These are phyloP conservation scores for Lepiota subincarnata DNA, from an alignment of 768 basidiomycete species.

Conservation along the genomic window DNA sequence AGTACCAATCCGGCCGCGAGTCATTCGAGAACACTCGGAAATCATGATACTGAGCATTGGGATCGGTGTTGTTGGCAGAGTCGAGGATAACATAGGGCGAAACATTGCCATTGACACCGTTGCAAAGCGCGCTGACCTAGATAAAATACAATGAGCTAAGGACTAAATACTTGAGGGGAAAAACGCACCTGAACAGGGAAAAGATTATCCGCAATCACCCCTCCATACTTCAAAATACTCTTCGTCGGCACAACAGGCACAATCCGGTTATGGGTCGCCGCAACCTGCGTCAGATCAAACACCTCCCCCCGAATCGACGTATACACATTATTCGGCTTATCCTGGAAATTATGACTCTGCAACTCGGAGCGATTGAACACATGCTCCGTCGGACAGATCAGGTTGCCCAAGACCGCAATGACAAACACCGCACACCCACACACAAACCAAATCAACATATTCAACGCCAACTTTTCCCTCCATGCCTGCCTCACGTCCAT, in stretches of 20 bases:
- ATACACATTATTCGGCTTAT: slow-evolving; percentile 71
- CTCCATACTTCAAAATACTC: slow-evolving; percentile 80
- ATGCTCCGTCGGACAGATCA: slow-evolving; percentile 95
- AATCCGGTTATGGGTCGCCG: slow-evolving; percentile 59
- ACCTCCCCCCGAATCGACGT: slow-evolving; percentile 90
- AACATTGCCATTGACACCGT: slow-evolving; percentile 75
- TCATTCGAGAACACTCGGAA: slow-evolving; percentile 89
- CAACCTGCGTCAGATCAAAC: slow-evolving; percentile 76
- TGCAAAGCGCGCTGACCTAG: slow-evolving; percentile 89
- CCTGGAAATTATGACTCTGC: slow-evolving; percentile 57
- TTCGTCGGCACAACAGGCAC: slow-evolving; percentile 75
- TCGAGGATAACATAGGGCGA: slow-evolving; percentile 80
- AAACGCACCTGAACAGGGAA: slow-evolving; percentile 91
- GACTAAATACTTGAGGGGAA: too few relatives aligned
- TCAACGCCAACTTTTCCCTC: slow-evolving; percentile 94
- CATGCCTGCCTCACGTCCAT: slow-evolving; percentile 92
- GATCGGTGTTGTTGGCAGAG: slow-evolving; percentile 71
- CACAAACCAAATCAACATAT: slow-evolving; percentile 93
- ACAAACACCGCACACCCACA: slow-evolving; percentile 90
- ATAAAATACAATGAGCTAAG: slow-evolving; percentile 8
- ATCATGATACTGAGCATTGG: slow-evolving; percentile 86
- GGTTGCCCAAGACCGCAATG: slow-evolving; percentile 77
- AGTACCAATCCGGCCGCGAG: slow-evolving; percentile 97
- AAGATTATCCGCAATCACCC: slow-evolving; percentile 62
- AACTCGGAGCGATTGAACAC: slow-evolving; percentile 83